These are phyloP conservation scores for Cytospora piceicola DNA, from an alignment of 2,329 filamentous ascomycete species.

Conservation along the genomic window DNA sequence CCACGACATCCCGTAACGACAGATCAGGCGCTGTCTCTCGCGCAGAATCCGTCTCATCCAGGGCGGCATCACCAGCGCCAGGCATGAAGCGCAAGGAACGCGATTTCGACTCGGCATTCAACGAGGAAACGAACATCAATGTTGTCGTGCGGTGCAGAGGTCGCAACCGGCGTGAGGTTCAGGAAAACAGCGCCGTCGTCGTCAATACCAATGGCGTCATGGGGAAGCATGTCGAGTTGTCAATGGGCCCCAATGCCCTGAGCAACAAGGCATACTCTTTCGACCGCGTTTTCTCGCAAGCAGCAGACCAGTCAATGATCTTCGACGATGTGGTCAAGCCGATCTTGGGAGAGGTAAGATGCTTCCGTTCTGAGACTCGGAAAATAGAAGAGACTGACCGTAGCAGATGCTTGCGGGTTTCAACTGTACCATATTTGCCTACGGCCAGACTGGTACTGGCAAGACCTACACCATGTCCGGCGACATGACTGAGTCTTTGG, in stretches of 20 bases:
- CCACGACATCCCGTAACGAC: slow-evolving; percentile 38
- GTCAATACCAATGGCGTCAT: slow-evolving; percentile 86
- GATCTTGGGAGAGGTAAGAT: slow-evolving; percentile 81
- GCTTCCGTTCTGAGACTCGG: neutral
- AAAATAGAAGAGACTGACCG: slow-evolving; percentile 24
- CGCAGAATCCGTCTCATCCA: slow-evolving; percentile 68
- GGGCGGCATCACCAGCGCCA: slow-evolving; percentile 56
- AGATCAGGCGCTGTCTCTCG: slow-evolving; percentile 65
- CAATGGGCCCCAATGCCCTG: slow-evolving; percentile 88
- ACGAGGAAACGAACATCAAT: slow-evolving; percentile 93
- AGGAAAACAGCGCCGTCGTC: slow-evolving; percentile 93
- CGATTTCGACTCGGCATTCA: slow-evolving; percentile 70
- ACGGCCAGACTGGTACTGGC: slow-evolving; percentile 95
- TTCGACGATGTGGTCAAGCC: slow-evolving; percentile 96
- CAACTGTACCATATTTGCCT: slow-evolving; percentile 98
- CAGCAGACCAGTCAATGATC: slow-evolving; percentile 89
- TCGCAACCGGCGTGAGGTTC: slow-evolving; percentile 87
- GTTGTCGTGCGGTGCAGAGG: slow-evolving; percentile 95
- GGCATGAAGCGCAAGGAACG: slow-evolving; percentile 84
- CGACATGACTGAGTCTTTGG: slow-evolving; percentile 86
- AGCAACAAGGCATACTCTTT: slow-evolving; percentile 97
- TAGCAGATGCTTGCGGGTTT: slow-evolving; percentile 85
- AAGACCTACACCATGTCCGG: slow-evolving; percentile 99
- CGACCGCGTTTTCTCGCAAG: slow-evolving; percentile 94
- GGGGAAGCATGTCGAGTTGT: slow-evolving; percentile 81